Evolutionary conservation across 2,329 filamentous ascomycete species (phyloP).

Genomic region (Ambrosiella cleistominuta): DNA sequence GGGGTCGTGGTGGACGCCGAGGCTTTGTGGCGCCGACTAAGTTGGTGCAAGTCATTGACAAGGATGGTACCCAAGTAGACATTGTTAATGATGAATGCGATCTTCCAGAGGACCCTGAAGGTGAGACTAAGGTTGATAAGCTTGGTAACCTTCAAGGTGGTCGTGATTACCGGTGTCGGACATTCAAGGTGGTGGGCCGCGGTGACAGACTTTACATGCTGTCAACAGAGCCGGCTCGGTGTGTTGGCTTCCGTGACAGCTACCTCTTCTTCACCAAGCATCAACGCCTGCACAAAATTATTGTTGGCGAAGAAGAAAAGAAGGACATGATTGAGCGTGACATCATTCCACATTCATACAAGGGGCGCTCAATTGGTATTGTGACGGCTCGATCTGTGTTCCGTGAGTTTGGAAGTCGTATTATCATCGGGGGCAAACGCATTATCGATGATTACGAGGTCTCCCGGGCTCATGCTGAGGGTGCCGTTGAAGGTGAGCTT

Average conservation of each 20-base stretch:
- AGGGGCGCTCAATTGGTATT: constrained; percentile 90
- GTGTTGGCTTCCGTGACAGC: constrained; percentile 91
- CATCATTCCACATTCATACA: constrained; percentile 95
- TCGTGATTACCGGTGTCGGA: constrained; percentile 85
- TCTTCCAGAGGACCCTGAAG: constrained; percentile 70
- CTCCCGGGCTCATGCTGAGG: constrained; percentile 53
- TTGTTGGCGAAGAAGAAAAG: constrained; percentile 95
- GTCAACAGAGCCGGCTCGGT: constrained; percentile 90
- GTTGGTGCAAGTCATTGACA: constrained; percentile 73
- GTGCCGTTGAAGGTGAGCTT: constrained; percentile 70
- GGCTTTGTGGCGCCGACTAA: constrained; percentile 58
- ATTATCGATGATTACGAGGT: constrained; percentile 84
- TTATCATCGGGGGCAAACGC: constrained; percentile 76
- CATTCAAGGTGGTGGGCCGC: constrained; percentile 75
- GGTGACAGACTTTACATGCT: constrained; percentile 89
- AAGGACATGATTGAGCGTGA: constrained; percentile 87
- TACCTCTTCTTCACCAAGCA: constrained; percentile 99
- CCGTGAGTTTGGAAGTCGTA: constrained; percentile 85
- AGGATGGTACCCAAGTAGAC: constrained; percentile 80
- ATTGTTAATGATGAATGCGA: constrained; percentile 85
- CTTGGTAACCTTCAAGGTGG: constrained; percentile 64
- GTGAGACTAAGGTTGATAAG: constrained; percentile 87
- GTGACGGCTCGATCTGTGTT: constrained; percentile 94
- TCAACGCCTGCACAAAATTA: constrained; percentile 90
- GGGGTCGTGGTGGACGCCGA: constrained; percentile 45